These are phyloP conservation scores for Gyromitra esculenta DNA, from an alignment of 2,329 filamentous ascomycete genomes.

Conservation along the genomic window DNA sequence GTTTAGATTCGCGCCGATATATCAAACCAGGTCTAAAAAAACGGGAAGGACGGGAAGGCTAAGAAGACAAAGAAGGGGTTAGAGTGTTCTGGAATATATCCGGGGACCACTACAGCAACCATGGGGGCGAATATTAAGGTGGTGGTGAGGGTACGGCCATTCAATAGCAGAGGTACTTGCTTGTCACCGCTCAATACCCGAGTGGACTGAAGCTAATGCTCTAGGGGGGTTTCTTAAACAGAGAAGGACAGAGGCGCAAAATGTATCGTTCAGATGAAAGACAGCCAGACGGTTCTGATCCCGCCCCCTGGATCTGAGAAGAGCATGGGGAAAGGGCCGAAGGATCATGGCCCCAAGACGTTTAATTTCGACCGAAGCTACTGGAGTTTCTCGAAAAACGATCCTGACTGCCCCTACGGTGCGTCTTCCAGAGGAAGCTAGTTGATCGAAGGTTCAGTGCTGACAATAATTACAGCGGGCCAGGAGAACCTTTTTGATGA, in stretches of 20 bases:
- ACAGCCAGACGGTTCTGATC: conserved; percentile 84
- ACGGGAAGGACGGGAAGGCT: conserved; percentile 31
- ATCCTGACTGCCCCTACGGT: conserved; percentile 68
- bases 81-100: conserved; percentile 23
- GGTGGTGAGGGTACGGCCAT: conserved; percentile 94
- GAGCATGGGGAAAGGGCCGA: conserved; percentile 63
- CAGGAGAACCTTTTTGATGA: conserved; percentile 90
- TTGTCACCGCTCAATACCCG: conserved; percentile 37
- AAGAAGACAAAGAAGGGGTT: conserved; percentile 32
- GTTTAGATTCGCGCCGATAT: conserved; percentile 8
- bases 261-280: conserved; percentile 98
- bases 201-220: conserved; percentile 43
- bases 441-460: conserved; percentile 13
- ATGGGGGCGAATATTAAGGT: conserved; percentile 92
- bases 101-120: conserved; percentile 32
- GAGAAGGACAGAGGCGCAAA: conserved; percentile 90
- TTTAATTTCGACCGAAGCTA: conserved; percentile 98
- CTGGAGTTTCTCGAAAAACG: conserved; percentile 92
- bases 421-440: conserved; percentile 19
- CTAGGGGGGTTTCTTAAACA: conserved; percentile 60
- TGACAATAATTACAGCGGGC: conserved; percentile 64
- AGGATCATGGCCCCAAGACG: conserved; percentile 77
- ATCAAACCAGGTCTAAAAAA: conserved; percentile 8
- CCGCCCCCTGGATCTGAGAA: conserved; percentile 69
- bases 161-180: conserved; percentile 85